Base-by-base conservation (phyloP, 441 rosid species). In the Erodium moschatum region DNA sequence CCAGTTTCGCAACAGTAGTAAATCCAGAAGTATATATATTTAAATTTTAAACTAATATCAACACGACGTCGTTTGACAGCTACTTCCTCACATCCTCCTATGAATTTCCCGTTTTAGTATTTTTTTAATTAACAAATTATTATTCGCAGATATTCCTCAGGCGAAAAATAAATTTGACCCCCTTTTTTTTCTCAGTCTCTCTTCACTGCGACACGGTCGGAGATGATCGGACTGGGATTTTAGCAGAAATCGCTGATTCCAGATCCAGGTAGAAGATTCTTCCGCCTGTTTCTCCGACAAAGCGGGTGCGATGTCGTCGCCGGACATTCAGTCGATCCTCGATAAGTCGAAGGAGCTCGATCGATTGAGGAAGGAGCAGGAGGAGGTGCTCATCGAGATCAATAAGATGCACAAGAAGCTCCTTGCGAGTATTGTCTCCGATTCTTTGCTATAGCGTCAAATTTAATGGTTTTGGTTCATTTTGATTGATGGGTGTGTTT, bases 401-500 rank as follows among this genome's bases (percentile, higher is more conserved):
- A 91, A 91, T 78, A 91, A 86, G 86, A 74, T 94, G 89, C 98
- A 91, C 73, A 93, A 86, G 82, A 91, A 76, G 86, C 96, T 91
- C 67, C 95, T 84, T 76, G 71, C 88, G 77, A 74, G 97, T 89
- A 60, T 2, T 16, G 5, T 48, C 13, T 13, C 4, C 5, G 4
- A 48, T 48, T 13, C 16, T 48, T 48, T 35, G 42, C 3, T 24
- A 5, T 24, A 2, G 19, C 20, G 12, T 27, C 50, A 10, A 0
- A 31, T 4, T 46, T 35, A n/a, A n/a, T 61, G 40, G 1, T 46
- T 38, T 13, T 12, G 4, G 31, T 48, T 62, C 27, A 4, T 66
- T 48, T 69, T 7, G 13, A 2, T 54, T 38, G n/a, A 16, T 20
- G 52, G 33, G 29, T 52, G 12, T 31, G 60, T 71, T 72, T 66